Percentiles rank a stretch among this genome's conserved stretches.
These are phyloP conservation scores for Tephrocybe sp. DNA, from an alignment of 768 basidiomycete genomes.

Conservation along the genomic window DNA sequence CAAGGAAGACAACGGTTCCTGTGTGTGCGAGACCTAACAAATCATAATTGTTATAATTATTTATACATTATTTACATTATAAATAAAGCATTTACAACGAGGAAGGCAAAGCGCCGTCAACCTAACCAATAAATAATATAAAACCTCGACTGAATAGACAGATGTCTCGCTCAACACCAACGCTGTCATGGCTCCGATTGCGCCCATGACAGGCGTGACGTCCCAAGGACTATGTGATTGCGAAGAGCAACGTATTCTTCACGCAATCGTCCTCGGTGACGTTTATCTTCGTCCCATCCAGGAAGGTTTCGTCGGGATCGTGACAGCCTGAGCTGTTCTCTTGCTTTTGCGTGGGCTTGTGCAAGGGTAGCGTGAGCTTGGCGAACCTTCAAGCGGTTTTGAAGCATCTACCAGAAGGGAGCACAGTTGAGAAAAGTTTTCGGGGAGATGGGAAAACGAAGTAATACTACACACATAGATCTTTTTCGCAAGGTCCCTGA, in stretches of 20 bases:
- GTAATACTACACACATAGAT: constrained; percentile 27
- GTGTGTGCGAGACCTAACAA: no score
- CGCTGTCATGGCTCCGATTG: neutral
- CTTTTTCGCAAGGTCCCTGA: constrained; percentile 34
- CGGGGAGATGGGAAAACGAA: neutral
- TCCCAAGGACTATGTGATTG: constrained; percentile 6
- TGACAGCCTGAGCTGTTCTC: constrained; percentile 21
- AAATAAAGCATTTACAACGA: no score
- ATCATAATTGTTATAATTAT: no score
- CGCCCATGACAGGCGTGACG: constrained; percentile 10
- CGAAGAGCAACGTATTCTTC: constrained; percentile 23
- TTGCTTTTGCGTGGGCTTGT: constrained; percentile 27
- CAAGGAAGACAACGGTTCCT: no score
- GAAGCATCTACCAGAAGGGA: constrained; percentile 10
- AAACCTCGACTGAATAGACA: no score
- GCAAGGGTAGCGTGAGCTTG: constrained; percentile 29
- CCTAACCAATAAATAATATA: no score
- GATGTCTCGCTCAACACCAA: neutral
- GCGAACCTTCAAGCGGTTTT: constrained; percentile 31
- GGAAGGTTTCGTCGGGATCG: constrained; percentile 25
- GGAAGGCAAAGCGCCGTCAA: no score
- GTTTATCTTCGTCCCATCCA: constrained; percentile 32
- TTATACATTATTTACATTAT: no score
- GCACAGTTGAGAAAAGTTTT: neutral
- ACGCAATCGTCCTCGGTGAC: constrained; percentile 28